phyloP scores from a whole-genome alignment of 257 asterid genomes.

The Salvia rosmarinus region DNA sequence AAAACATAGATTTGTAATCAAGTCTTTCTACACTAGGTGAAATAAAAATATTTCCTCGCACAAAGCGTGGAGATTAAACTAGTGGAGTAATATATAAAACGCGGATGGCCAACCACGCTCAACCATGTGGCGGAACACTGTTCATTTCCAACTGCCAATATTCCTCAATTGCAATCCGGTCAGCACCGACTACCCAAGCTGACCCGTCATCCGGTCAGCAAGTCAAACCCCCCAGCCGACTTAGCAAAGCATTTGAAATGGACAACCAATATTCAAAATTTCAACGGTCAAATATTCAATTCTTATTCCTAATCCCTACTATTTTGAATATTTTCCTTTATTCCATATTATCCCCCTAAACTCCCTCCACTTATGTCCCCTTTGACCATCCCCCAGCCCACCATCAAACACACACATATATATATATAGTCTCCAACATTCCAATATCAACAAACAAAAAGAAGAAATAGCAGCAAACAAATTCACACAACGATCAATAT shows the following conservation, averaged over 20 bases:
- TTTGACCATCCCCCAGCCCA: constrained; percentile 21
- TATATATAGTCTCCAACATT: constrained; percentile 5
- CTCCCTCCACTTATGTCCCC: constrained; percentile 21
- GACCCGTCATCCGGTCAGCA: constrained; percentile 34
- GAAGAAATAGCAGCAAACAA: constrained; percentile 16
- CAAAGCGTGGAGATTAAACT: no score
- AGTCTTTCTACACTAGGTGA: neutral
- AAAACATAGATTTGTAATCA: neutral
- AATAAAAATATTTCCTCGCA: neutral
- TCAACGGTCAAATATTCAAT: constrained; percentile 44
- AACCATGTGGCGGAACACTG: constrained; percentile 19
- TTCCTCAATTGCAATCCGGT: neutral
- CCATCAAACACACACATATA: constrained; percentile 20
- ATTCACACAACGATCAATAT: constrained; percentile 25
- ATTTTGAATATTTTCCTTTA: constrained; percentile 38
- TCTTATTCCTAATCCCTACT: constrained; percentile 28
- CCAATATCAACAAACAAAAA: neutral
- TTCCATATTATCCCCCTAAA: constrained; percentile 30
- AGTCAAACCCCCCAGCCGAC: no score
- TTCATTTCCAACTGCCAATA: neutral
- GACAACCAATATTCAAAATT: constrained; percentile 38
- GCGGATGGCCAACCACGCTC: neutral
- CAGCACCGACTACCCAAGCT: constrained; percentile 39
- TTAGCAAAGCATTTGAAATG: no score
- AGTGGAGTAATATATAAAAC: neutral